A percentile compares a stretch with the other conserved stretches of the same genome.
Conservation (phyloP, 768 basidiomycete species). For the Xerocomellus chrysenteron region DNA sequence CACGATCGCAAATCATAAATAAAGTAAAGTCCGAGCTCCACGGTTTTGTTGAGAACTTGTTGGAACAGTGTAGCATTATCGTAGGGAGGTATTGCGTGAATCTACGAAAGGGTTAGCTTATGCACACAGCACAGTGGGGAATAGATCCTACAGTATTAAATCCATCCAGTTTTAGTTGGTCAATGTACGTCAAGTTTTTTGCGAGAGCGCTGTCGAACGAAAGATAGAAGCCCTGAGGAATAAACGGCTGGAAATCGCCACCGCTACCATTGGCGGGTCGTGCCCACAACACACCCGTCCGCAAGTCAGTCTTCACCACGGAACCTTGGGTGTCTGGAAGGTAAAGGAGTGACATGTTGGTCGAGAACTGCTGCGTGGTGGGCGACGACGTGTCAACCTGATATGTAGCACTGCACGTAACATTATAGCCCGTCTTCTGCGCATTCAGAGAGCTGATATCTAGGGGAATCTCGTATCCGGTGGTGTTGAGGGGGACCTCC, state of each 20-base stretch:
- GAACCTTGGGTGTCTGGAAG: slow-evolving; percentile 37
- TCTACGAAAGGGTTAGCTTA: slow-evolving; percentile 39
- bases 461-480: slow-evolving; percentile 35
- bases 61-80: slow-evolving; percentile 45
- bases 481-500: slow-evolving; percentile 39
- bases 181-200: slow-evolving; percentile 49
- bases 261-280: slow-evolving; percentile 31
- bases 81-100: slow-evolving; percentile 73
- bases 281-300: slow-evolving; percentile 44
- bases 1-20: slow-evolving; percentile 79
- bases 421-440: slow-evolving; percentile 28
- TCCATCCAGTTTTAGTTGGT: slow-evolving; percentile 60
- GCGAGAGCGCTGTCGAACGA: slow-evolving; percentile 56
- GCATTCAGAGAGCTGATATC: slow-evolving; percentile 31
- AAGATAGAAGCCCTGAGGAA: slow-evolving; percentile 78
- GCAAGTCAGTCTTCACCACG: slow-evolving; percentile 49
- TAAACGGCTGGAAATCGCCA: slow-evolving; percentile 36
- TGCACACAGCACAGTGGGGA: neutral
- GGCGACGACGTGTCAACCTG: neutral
- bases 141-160: slow-evolving; percentile 22
- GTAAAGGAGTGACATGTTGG: slow-evolving; percentile 38
- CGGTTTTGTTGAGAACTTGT: slow-evolving; percentile 18
- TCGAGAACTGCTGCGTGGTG: slow-evolving; percentile 35
- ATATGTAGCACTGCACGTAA: slow-evolving; percentile 38
- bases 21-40: slow-evolving; percentile 46